These are phyloP conservation scores for Metarhizium anisopliae DNA, from an alignment of 2,329 filamentous ascomycete species.

Conservation along the genomic window DNA sequence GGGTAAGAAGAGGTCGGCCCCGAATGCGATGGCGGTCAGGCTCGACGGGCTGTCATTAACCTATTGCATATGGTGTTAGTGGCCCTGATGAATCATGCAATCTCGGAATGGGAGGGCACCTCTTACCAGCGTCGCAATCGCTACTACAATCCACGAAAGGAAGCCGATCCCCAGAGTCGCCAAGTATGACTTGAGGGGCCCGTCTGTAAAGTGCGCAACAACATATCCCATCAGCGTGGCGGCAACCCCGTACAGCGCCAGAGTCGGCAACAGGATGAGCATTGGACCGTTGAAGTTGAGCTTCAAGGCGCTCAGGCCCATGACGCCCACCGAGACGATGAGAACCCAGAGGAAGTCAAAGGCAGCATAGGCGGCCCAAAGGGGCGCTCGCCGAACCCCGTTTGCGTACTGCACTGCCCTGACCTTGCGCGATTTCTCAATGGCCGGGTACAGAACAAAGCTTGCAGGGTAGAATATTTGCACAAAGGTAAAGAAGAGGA, in stretches of 20 bases:
- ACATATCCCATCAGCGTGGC: conserved; percentile 62
- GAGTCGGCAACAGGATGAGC: conserved; percentile 66
- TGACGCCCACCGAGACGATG: conserved; percentile 48
- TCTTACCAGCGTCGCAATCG: conserved; percentile 46
- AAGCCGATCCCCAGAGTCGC: conserved; percentile 56
- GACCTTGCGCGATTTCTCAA: conserved; percentile 67
- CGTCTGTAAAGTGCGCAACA: conserved; percentile 51
- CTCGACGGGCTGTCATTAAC: neutral
- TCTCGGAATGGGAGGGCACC: neutral
- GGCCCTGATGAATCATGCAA: too few relatives aligned
- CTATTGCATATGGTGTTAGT: neutral
- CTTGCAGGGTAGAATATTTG: conserved; percentile 59
- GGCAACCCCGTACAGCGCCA: conserved; percentile 67
- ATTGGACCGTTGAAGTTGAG: conserved; percentile 60
- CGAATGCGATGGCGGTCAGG: conserved; percentile 9
- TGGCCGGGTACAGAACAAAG: conserved; percentile 69
- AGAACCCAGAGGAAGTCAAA: conserved; percentile 73
- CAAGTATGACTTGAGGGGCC: conserved; percentile 62
- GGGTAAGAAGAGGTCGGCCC: conserved; percentile 14
- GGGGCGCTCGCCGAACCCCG: conserved; percentile 63
- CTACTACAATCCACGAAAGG: conserved; percentile 59
- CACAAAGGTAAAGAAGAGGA: conserved; percentile 61
- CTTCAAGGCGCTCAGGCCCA: conserved; percentile 53
- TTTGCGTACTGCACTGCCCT: conserved; percentile 79
- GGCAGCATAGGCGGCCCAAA: conserved; percentile 69